A percentile compares a stretch with the other conserved stretches of the same genome.
phyloP scores from a whole-genome alignment of 768 basidiomycete genomes.

The Suillus variegatus region DNA sequence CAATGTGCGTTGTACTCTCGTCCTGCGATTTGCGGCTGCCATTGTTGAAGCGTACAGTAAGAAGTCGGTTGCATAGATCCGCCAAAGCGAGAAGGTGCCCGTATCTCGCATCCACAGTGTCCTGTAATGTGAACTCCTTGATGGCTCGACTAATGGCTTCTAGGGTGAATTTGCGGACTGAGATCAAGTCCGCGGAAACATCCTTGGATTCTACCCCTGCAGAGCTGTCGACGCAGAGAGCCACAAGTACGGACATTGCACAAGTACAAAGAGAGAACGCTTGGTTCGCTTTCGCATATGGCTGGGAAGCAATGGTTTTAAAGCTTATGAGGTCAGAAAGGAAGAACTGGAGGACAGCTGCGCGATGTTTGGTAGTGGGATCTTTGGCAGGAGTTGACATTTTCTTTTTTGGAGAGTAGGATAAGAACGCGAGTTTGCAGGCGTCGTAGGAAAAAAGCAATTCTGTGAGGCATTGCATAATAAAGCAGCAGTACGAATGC shows the following conservation, averaged over 20 bases:
- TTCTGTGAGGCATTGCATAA: constrained; percentile 92
- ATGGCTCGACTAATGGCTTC: constrained; percentile 86
- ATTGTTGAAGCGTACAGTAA: constrained; percentile 73
- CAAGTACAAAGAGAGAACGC: constrained; percentile 72
- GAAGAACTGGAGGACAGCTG: constrained; percentile 75
- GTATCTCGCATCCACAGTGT: constrained; percentile 75
- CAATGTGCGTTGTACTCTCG: constrained; percentile 87
- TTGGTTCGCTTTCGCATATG: constrained; percentile 53
- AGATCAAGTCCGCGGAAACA: constrained; percentile 72
- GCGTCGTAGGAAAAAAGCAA: constrained; percentile 89
- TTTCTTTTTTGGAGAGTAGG: constrained; percentile 69
- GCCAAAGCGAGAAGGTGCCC: constrained; percentile 84
- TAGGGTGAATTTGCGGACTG: constrained; percentile 90
- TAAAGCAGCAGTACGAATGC: constrained; percentile 69
- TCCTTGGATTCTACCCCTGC: constrained; percentile 72
- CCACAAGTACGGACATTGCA: constrained; percentile 88
- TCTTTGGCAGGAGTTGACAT: constrained; percentile 67
- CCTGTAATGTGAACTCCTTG: constrained; percentile 69
- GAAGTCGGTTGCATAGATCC: constrained; percentile 84
- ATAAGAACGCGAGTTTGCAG: constrained; percentile 87
- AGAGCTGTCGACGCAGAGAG: constrained; percentile 88
- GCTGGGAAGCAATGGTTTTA: constrained; percentile 66
- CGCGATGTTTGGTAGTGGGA: constrained; percentile 53
- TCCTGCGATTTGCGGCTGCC: constrained; percentile 52
- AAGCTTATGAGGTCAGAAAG: constrained; percentile 83